These are phyloP conservation scores for Venturia pyrina DNA, from an alignment of 2,329 filamentous ascomycete genomes.

Conservation along the genomic window DNA sequence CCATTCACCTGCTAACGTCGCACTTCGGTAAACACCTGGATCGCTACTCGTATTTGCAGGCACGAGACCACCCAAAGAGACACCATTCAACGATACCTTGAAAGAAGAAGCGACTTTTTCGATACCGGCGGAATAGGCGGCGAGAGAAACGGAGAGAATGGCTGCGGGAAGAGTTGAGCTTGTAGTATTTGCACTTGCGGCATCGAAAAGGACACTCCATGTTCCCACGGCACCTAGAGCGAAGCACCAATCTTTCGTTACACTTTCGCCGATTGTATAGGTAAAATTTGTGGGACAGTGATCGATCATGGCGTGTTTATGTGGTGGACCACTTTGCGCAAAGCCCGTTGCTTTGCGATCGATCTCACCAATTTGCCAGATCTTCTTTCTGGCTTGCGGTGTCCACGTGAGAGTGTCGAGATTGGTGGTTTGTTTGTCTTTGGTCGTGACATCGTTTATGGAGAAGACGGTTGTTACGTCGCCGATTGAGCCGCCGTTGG, in stretches of 20 bases:
- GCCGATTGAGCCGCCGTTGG: constrained; percentile 34
- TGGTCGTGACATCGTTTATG: constrained; percentile 31
- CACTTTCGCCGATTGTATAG: constrained; percentile 31
- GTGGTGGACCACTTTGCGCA: constrained; percentile 31
- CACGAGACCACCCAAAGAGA: constrained; percentile 32
- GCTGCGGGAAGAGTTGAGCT: neutral
- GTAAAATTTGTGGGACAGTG: constrained; percentile 36
- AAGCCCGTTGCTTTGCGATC: constrained; percentile 39
- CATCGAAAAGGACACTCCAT: constrained; percentile 23
- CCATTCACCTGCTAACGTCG: constrained; percentile 39
- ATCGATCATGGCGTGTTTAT: constrained; percentile 36
- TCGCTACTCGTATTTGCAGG: constrained; percentile 25
- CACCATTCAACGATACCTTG: constrained; percentile 28
- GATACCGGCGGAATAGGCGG: constrained; percentile 30
- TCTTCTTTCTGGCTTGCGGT: constrained; percentile 25
- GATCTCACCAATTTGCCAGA: constrained; percentile 42
- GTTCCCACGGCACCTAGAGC: constrained; percentile 31
- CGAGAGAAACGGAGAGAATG: constrained; percentile 14
- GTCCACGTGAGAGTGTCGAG: constrained; percentile 34
- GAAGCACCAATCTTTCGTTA: constrained; percentile 39
- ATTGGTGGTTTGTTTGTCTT: constrained; percentile 22
- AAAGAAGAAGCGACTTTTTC: constrained; percentile 24
- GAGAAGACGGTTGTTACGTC: constrained; percentile 38
- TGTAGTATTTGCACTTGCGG: neutral
- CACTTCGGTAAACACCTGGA: constrained; percentile 38